These are phyloP conservation scores for Hordeum vulgare DNA, from an alignment of 176 grass and related monocot species.

Conservation along the genomic window DNA sequence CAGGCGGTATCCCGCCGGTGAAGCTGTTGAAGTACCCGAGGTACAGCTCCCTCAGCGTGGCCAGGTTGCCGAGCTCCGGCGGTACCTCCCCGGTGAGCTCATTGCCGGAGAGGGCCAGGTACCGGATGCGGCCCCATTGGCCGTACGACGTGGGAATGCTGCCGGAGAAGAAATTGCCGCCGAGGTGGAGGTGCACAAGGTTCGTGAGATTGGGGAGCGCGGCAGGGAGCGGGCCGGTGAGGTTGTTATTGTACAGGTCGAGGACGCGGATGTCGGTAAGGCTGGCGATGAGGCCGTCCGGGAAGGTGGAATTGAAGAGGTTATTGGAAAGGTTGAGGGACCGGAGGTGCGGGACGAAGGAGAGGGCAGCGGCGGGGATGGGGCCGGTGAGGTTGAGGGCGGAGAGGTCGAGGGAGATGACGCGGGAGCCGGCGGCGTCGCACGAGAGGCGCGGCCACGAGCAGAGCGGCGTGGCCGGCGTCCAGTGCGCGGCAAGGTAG, in stretches of 20 bases:
- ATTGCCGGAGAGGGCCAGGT: slow-evolving; percentile 85
- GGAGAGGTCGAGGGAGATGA: slow-evolving; percentile 62
- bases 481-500: slow-evolving; percentile 62
- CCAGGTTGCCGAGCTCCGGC: slow-evolving; percentile 65
- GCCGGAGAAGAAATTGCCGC: slow-evolving; percentile 89
- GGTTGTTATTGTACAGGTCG: slow-evolving; percentile 92
- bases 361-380: slow-evolving; percentile 44
- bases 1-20: slow-evolving; percentile 60
- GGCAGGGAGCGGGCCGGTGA: slow-evolving; percentile 61
- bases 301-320: slow-evolving; percentile 78
- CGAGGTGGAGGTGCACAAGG: slow-evolving; percentile 75
- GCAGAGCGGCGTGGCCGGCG: slow-evolving; percentile 34
- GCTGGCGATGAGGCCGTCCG: slow-evolving; percentile 16
- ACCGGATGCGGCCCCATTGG: slow-evolving; percentile 55
- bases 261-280: slow-evolving; percentile 57
- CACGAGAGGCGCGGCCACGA: slow-evolving; percentile 62
- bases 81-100: slow-evolving; percentile 73
- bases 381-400: slow-evolving; percentile 74
- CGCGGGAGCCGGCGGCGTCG: slow-evolving; percentile 20
- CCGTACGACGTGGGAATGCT: slow-evolving; percentile 63
- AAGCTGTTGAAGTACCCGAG: slow-evolving; percentile 88
- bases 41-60: slow-evolving; percentile 60
- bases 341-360: slow-evolving; percentile 43
- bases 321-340: slow-evolving; percentile 93
- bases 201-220: slow-evolving; percentile 48